Evolutionary conservation across 1,139 yeast species (phyloP).

Genomic region (Taphrina confusa): DNA sequence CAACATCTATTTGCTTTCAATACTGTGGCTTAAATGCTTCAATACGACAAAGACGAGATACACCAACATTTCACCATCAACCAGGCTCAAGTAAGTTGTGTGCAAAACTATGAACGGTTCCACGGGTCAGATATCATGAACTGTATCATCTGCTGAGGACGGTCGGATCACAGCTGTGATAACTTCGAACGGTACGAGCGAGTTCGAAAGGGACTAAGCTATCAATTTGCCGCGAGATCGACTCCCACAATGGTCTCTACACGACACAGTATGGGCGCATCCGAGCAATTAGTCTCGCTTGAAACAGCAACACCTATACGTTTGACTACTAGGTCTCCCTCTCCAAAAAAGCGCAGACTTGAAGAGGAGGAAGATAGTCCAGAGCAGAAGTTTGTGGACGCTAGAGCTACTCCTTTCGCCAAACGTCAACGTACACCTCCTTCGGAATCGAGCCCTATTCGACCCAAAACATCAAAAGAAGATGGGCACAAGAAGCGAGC

Average conservation of each 20-base stretch:
- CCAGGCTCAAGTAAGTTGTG: too few relatives aligned
- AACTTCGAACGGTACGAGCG: too few relatives aligned
- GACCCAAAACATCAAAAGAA: not conserved
- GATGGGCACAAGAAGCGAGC: not conserved
- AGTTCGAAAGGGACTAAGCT: too few relatives aligned
- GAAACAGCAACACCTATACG: not conserved
- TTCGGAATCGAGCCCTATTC: not conserved
- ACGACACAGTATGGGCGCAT: slow-evolving; percentile 20
- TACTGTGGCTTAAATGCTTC: too few relatives aligned
- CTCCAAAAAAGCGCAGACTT: slow-evolving; percentile 11
- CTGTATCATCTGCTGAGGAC: too few relatives aligned
- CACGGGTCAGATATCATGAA: too few relatives aligned
- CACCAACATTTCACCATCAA: not conserved
- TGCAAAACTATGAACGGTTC: too few relatives aligned
- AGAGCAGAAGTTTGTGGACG: slow-evolving; percentile 20
- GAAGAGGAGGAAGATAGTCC: not conserved
- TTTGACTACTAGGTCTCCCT: not conserved
- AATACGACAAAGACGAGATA: not conserved
- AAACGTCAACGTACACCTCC: not conserved
- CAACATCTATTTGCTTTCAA: too few relatives aligned
- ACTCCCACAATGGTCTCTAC: slow-evolving; percentile 25
- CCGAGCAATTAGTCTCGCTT: slow-evolving; percentile 16
- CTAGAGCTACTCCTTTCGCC: slow-evolving; percentile 25
- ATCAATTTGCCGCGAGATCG: too few relatives aligned
- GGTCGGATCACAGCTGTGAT: too few relatives aligned